Evolutionary conservation across 2,329 filamentous ascomycete genomes (phyloP).

Genomic region (Epichloe sibirici): DNA sequence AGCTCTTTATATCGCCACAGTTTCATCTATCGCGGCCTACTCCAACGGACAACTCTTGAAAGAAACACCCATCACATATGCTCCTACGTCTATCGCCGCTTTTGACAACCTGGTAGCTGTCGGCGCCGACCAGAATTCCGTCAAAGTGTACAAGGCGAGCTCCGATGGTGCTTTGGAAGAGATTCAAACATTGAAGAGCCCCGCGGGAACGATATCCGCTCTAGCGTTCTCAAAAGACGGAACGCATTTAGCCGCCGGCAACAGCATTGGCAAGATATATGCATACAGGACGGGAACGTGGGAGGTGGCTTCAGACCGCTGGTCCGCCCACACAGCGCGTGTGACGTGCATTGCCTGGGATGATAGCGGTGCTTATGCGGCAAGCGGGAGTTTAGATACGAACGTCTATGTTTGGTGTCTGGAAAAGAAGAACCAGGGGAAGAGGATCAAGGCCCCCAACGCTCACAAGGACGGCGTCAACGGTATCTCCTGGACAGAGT

Average conservation of each 20-base stretch:
- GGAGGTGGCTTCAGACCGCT: slow-evolving; percentile 64
- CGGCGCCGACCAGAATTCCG: slow-evolving; percentile 59
- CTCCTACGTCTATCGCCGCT: slow-evolving; percentile 61
- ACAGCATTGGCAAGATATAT: slow-evolving; percentile 74
- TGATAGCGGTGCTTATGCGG: slow-evolving; percentile 60
- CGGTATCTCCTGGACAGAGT: slow-evolving; percentile 69
- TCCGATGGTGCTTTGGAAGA: slow-evolving; percentile 43
- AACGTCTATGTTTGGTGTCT: slow-evolving; percentile 90
- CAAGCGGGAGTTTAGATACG: slow-evolving; percentile 78
- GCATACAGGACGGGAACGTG: slow-evolving; percentile 55
- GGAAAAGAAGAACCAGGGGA: slow-evolving; percentile 62
- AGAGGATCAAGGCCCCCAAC: slow-evolving; percentile 71
- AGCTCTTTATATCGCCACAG: slow-evolving; percentile 45
- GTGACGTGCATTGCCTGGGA: slow-evolving; percentile 62
- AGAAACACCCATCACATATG: slow-evolving; percentile 45
- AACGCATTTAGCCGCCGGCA: slow-evolving; percentile 69
- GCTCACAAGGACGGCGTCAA: slow-evolving; percentile 95
- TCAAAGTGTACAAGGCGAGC: slow-evolving; percentile 57
- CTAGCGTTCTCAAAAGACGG: slow-evolving; percentile 75
- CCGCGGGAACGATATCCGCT: slow-evolving; percentile 60
- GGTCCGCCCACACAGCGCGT: slow-evolving; percentile 48
- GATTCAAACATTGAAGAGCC: slow-evolving; percentile 48
- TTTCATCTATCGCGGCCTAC: slow-evolving; percentile 40
- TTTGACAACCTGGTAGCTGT: slow-evolving; percentile 58
- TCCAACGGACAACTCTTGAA: slow-evolving; percentile 49